phyloP scores from a whole-genome alignment of 2,329 filamentous ascomycete genomes.

The Neurospora crassa region DNA sequence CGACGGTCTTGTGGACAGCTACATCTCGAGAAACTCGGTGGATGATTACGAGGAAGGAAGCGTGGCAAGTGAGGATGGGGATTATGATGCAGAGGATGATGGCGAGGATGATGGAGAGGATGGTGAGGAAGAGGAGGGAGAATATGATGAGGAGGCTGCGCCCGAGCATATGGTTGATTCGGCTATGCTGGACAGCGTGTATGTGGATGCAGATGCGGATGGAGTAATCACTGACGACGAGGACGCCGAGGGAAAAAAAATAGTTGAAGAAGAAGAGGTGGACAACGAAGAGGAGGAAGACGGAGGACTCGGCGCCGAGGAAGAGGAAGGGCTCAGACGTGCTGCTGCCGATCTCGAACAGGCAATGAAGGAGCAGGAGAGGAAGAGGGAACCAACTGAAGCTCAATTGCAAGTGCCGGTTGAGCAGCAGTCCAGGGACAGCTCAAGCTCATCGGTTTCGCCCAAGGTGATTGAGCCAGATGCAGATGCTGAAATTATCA shows the following conservation, averaged over 20 bases:
- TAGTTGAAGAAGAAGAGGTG: constrained; percentile 27
- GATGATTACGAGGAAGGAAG: constrained; percentile 32
- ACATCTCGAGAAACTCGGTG: constrained; percentile 28
- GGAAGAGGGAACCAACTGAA: not conserved
- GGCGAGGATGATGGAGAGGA: constrained; percentile 25
- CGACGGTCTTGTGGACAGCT: constrained; percentile 36
- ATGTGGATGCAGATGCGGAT: constrained; percentile 23
- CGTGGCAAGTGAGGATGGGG: constrained; percentile 31
- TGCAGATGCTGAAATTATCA: constrained; percentile 46
- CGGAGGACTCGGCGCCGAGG: constrained; percentile 14
- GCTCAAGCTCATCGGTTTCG: constrained; percentile 1
- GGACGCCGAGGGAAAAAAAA: constrained; percentile 7
- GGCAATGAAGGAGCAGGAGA: not conserved
- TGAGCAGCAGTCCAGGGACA: not conserved
- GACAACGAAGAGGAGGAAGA: constrained; percentile 28
- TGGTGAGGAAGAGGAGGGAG: constrained; percentile 27
- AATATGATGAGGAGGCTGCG: constrained; percentile 21
- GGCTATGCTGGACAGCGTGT: constrained; percentile 4
- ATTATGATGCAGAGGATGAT: constrained; percentile 26
- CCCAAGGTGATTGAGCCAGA: constrained; percentile 30
- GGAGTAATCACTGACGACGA: constrained; percentile 20
- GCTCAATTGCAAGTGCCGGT: not conserved
- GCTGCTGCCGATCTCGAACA: not conserved
- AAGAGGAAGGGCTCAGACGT: not conserved
- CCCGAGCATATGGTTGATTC: not conserved